A percentile compares a stretch with the other conserved stretches of the same genome.
Conservation (phyloP, 768 basidiomycete genomes). For the Kondoa malvinella region DNA sequence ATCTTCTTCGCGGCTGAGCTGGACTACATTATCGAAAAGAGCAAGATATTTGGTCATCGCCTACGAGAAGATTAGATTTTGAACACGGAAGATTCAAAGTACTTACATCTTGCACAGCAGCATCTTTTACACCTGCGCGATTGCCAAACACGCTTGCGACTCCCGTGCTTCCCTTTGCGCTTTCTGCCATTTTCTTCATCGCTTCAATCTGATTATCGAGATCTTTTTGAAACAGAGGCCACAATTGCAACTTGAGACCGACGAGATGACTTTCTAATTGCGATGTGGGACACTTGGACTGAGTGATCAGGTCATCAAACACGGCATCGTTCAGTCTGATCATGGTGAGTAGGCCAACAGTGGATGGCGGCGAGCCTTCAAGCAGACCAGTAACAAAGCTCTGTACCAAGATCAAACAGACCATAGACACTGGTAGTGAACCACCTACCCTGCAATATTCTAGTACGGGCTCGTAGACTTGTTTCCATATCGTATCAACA, state of each 20-base stretch:
- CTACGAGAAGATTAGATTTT: neutral
- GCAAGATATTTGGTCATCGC: constrained; percentile 58
- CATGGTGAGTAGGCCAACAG: constrained; percentile 67
- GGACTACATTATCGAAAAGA: constrained; percentile 67
- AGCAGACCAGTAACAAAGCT: constrained; percentile 51
- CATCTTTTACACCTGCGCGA: constrained; percentile 44
- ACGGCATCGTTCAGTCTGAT: constrained; percentile 76
- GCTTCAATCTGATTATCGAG: constrained; percentile 70
- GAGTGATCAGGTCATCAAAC: constrained; percentile 42
- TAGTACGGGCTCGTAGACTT: constrained; percentile 75
- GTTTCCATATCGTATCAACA: constrained; percentile 64
- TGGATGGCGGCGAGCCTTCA: constrained; percentile 51
- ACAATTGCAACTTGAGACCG: constrained; percentile 63
- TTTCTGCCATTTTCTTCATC: constrained; percentile 66
- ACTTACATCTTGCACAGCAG: constrained; percentile 45
- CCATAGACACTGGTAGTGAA: neutral
- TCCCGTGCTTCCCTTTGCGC: constrained; percentile 32
- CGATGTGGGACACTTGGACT: constrained; percentile 26
- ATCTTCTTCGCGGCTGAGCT: constrained; percentile 62
- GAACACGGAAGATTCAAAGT: constrained; percentile 8
- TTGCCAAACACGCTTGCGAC: constrained; percentile 38
- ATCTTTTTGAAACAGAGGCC: constrained; percentile 80
- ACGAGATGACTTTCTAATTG: constrained; percentile 71
- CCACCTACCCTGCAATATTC: constrained; percentile 57
- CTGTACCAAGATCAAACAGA: constrained; percentile 32